Evolutionary conservation across 768 basidiomycete genomes (phyloP).

Genomic region (Collybia mongolica): DNA sequence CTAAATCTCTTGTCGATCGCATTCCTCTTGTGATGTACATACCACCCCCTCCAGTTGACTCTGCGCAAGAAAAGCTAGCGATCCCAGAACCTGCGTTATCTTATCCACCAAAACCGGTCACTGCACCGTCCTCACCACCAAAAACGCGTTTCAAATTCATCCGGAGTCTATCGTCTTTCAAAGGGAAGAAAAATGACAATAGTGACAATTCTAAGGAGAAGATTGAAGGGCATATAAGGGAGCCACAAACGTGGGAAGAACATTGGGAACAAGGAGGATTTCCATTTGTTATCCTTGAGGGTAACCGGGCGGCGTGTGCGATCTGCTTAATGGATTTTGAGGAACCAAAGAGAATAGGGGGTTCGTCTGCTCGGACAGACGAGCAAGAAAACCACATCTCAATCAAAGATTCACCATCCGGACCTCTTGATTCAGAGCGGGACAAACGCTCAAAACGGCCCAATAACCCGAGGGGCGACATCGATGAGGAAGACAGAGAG

Average conservation of each 20-base stretch:
- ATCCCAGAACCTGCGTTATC: slow-evolving; percentile 49
- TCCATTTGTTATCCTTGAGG: slow-evolving; percentile 80
- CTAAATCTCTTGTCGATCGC: slow-evolving; percentile 68
- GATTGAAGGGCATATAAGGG: slow-evolving; percentile 13
- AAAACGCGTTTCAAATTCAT: slow-evolving; percentile 59
- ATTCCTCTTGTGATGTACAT: slow-evolving; percentile 88
- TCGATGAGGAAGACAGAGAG: slow-evolving; percentile 4
- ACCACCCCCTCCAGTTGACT: slow-evolving; percentile 65
- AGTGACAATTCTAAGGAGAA: slow-evolving; percentile 5
- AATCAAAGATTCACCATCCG: not conserved
- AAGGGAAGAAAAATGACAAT: slow-evolving; percentile 16
- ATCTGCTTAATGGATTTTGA: slow-evolving; percentile 87
- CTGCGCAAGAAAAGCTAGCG: slow-evolving; percentile 30
- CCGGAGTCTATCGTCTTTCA: slow-evolving; percentile 25
- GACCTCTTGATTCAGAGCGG: not conserved
- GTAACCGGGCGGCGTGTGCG: slow-evolving; percentile 81
- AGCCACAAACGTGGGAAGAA: slow-evolving; percentile 66
- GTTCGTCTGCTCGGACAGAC: not conserved
- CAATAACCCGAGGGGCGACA: not conserved
- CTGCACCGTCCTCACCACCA: slow-evolving; percentile 17
- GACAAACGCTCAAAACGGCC: slow-evolving; percentile 1
- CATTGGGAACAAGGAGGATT: slow-evolving; percentile 76
- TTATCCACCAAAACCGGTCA: slow-evolving; percentile 59
- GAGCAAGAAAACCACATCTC: not conserved
- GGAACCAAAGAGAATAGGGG: slow-evolving; percentile 50